These are phyloP conservation scores for Penicillium expansum DNA, from an alignment of 2,329 filamentous ascomycete species.

Conservation along the genomic window DNA sequence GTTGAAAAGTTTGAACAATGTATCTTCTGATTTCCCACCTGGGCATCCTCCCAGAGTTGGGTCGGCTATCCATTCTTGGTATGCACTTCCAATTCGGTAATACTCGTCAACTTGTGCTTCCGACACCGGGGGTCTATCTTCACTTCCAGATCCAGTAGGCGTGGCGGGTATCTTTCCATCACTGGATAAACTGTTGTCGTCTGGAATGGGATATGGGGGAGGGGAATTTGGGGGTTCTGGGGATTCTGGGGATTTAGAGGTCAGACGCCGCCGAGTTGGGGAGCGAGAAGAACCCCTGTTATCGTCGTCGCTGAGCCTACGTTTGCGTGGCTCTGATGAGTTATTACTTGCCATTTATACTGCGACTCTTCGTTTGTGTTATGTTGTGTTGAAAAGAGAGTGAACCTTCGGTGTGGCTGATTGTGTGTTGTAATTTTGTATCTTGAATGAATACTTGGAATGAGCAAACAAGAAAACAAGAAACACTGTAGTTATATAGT, in stretches of 20 bases:
- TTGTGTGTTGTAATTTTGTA: background rate
- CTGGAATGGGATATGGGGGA: background rate
- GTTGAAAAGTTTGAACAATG: background rate
- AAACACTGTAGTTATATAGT: background rate
- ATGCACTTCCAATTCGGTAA: background rate
- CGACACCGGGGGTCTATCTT: background rate
- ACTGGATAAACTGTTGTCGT: background rate
- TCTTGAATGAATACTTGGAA: background rate
- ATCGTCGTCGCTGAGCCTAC: background rate
- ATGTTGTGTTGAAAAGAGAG: background rate
- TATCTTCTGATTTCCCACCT: background rate
- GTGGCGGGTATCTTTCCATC: accelerated
- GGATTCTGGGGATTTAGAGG: background rate
- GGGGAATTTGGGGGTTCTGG: background rate
- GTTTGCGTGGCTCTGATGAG: background rate
- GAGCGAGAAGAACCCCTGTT: no score
- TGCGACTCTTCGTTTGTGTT: no score
- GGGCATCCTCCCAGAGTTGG: background rate
- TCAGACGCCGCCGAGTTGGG: background rate
- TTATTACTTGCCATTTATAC: background rate
- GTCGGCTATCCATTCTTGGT: background rate
- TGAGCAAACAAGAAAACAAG: background rate
- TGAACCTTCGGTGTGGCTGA: background rate
- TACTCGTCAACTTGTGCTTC: background rate
- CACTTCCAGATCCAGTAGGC: accelerated